These are phyloP conservation scores for Penicillium hordei DNA, from an alignment of 2,329 filamentous ascomycete species.

Conservation along the genomic window DNA sequence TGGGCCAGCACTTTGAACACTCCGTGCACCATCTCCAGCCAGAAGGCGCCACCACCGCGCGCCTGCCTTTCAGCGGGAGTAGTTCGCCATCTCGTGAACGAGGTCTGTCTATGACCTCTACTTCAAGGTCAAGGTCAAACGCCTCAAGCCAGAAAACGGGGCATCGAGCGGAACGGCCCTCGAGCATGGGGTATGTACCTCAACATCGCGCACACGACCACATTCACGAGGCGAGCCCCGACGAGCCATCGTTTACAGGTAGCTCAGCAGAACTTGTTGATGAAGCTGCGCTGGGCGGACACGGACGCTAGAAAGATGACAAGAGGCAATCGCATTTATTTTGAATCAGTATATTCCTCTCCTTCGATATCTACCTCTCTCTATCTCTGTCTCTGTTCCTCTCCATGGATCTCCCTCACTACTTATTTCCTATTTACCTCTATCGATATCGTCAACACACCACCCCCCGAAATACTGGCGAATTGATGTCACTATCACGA, in stretches of 20 bases:
- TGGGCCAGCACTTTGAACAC: slow-evolving; percentile 10
- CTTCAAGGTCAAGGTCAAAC: slow-evolving; percentile 34
- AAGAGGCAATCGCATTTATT: background rate
- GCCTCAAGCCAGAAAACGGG: slow-evolving; percentile 37
- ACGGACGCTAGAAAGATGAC: slow-evolving; percentile 9
- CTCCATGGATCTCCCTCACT: background rate
- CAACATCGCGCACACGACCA: slow-evolving; percentile 51
- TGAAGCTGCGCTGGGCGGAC: slow-evolving; percentile 26
- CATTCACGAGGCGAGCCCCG: slow-evolving; percentile 45
- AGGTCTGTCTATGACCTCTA: slow-evolving; percentile 40
- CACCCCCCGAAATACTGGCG: slow-evolving; percentile 10
- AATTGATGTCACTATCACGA: slow-evolving; percentile 21
- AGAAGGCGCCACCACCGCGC: slow-evolving; percentile 31
- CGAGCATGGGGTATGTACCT: slow-evolving; percentile 52
- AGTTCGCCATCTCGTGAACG: slow-evolving; percentile 40
- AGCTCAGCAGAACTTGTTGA: slow-evolving; percentile 49
- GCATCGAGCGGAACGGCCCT: slow-evolving; percentile 40
- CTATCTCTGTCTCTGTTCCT: background rate
- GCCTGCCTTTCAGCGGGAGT: slow-evolving; percentile 44
- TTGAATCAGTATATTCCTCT: slow-evolving; percentile 6
- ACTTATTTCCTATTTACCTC: slow-evolving; percentile 1
- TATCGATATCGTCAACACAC: slow-evolving; percentile 1
- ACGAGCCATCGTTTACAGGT: slow-evolving; percentile 40
- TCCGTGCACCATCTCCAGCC: slow-evolving; percentile 25
- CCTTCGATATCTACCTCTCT: slow-evolving; percentile 6